Base-by-base conservation (phyloP, 2,329 filamentous ascomycete genomes). In the Cryphonectria parasitica region DNA sequence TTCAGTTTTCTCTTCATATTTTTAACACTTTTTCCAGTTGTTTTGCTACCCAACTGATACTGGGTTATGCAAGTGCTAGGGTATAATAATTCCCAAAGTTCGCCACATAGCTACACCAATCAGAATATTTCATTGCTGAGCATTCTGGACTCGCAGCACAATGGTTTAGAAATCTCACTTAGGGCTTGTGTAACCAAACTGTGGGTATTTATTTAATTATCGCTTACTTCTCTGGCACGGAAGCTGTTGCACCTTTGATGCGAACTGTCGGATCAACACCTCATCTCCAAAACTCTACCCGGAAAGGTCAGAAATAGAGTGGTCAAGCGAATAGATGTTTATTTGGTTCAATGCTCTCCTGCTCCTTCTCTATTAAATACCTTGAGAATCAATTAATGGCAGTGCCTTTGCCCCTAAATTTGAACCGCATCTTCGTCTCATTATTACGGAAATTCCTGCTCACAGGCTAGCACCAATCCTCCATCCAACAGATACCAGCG, bases 401-500 rank as follows among this genome's bases (percentile, higher is more conserved):
- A 36, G 36, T 36, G 1, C 36, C 36, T 36, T 36, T 36, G 7
- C 6, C 36, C 10, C 36, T 17, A 17, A 31, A 28, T 11, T 4
- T 28, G 25, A 11, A 31, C 54, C n/a, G 17, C 52, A 28, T 28
- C 11, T 11, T 28, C 11, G 13, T 28, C 13, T 31, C 13, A 17
- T 19, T 25, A 63, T 22, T 3, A 62, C 36, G 6, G 0, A 15
- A 8, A 11, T 4, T 15, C 41, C 13, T n/a, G 60, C 25, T 60
- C 31, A 58, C 10, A 63, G 43, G 3, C 56, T 36, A 1, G 63
- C 70, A 15, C 75, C 75, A 34, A 76, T 67, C n/a, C 75, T 72
- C 79, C 78, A 80, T 1, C 81, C 82, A 22, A 83, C 80, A 54
- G 76, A 77, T 67, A 82, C 77, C 11, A 79, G 69, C 15, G 82